Conservation (phyloP, 805 yeast genomes). For the Millerago galiae region DNA sequence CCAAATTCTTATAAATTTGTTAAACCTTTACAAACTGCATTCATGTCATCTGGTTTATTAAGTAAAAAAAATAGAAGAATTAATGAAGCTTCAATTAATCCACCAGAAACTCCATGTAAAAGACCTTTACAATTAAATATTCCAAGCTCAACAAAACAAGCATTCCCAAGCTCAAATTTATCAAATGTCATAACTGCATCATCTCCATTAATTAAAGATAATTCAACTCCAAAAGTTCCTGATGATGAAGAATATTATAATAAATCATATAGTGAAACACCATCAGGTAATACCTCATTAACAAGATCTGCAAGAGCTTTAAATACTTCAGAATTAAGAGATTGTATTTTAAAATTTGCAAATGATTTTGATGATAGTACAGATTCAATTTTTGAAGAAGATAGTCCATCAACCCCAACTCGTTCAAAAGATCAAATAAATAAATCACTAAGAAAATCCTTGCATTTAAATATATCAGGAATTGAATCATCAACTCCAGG, state of each 20-base stretch:
- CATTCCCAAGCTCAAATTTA: slow-evolving; percentile 21
- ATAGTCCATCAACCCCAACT: slow-evolving; percentile 39
- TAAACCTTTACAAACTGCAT: slow-evolving; percentile 82
- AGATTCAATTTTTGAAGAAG: slow-evolving; percentile 23
- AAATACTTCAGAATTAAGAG: slow-evolving; percentile 35
- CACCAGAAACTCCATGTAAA: slow-evolving; percentile 65
- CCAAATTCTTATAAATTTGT: slow-evolving; percentile 62
- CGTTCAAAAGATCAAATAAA: slow-evolving; percentile 22
- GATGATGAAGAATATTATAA: slow-evolving; percentile 14
- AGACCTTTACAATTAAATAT: slow-evolving; percentile 26
- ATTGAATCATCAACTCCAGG: slow-evolving; percentile 16
- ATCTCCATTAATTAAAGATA: slow-evolving; percentile 24
- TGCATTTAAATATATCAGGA: slow-evolving; percentile 10
- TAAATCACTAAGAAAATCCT: slow-evolving; percentile 12
- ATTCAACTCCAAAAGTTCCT: slow-evolving; percentile 19
- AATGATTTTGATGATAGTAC: slow-evolving; percentile 35
- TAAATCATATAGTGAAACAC: slow-evolving; percentile 12
- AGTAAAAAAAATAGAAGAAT: slow-evolving; percentile 49
- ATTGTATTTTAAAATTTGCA: slow-evolving; percentile 33
- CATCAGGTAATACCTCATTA: slow-evolving; percentile 12
- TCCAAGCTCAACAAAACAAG: slow-evolving; percentile 13
- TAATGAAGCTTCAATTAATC: slow-evolving; percentile 27
- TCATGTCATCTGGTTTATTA: slow-evolving; percentile 65
- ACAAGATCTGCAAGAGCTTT: slow-evolving; percentile 24
- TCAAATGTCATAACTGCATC: slow-evolving; percentile 25